Percentiles rank a stretch among this genome's conserved stretches.
Evolutionary conservation across 2,329 filamentous ascomycete genomes (phyloP).

Genomic region (Parafenestella ontariensis): DNA sequence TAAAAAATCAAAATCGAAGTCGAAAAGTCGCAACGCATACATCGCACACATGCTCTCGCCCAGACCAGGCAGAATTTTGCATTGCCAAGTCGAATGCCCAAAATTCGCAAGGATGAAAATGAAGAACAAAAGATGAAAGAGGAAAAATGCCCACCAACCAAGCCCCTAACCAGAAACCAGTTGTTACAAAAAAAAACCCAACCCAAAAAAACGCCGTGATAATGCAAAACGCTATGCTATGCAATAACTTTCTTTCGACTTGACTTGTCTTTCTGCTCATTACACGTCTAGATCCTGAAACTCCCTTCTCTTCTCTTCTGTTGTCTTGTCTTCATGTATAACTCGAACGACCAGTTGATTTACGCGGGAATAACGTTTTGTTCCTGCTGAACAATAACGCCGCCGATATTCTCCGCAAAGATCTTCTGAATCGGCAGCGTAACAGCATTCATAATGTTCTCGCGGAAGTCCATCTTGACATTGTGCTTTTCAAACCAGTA

Average conservation of each 20-base stretch:
- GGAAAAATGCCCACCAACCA: too few species aligned
- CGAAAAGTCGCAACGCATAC: too few species aligned
- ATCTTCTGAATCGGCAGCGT: constrained; percentile 45
- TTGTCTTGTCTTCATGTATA: neutral
- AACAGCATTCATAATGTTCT: constrained; percentile 49
- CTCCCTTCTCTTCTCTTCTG: neutral
- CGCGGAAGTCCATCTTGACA: constrained; percentile 43
- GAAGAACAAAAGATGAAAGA: too few species aligned
- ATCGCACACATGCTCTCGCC: too few species aligned
- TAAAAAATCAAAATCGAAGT: too few species aligned
- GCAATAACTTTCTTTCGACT: constrained; percentile 39
- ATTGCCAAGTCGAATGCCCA: too few species aligned
- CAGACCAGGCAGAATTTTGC: too few species aligned
- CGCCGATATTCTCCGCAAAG: constrained; percentile 39
- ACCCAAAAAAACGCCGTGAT: constrained; percentile 28
- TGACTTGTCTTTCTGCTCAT: constrained; percentile 48
- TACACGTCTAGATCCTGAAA: neutral
- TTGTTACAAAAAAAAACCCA: too few species aligned
- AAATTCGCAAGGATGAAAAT: too few species aligned
- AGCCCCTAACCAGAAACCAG: too few species aligned
- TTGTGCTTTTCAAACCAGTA: constrained; percentile 48
- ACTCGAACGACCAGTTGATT: neutral
- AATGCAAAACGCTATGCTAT: constrained; percentile 35
- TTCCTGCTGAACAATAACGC: constrained; percentile 30
- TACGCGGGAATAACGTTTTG: constrained; percentile 24